A percentile compares a stretch with the other conserved stretches of the same genome.
Evolutionary conservation across 1,284 basidiomycete genomes (phyloP).

Genomic region (Earliella scabrosa): DNA sequence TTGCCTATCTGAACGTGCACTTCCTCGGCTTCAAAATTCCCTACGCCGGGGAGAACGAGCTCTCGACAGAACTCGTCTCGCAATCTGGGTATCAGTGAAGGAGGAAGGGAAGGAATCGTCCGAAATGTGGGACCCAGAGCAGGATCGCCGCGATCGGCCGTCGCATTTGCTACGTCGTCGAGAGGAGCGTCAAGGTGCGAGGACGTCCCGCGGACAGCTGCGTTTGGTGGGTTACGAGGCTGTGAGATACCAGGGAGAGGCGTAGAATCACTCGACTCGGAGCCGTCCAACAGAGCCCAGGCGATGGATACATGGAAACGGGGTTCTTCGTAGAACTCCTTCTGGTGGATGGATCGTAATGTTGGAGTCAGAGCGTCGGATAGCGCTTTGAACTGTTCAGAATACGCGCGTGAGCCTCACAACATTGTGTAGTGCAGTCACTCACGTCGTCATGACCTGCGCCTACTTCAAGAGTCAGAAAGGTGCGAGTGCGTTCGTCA

Average conservation of each 20-base stretch:
- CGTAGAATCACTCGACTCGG: no score
- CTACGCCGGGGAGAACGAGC: conserved; percentile 45
- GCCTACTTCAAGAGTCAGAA: conserved; percentile 76
- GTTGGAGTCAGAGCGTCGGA: conserved; percentile 56
- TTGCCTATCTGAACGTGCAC: conserved; percentile 71
- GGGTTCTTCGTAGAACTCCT: conserved; percentile 73
- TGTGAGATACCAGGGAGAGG: neutral
- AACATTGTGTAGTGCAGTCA: no score
- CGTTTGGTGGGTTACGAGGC: no score
- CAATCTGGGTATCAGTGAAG: conserved; percentile 48
- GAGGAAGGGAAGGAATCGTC: conserved; percentile 57
- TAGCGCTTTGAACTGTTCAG: conserved; percentile 54
- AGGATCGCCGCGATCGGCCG: no score
- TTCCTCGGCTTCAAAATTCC: conserved; percentile 53
- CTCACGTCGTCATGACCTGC: conserved; percentile 74
- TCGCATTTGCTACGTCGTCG: no score
- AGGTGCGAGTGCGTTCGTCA: conserved; percentile 78
- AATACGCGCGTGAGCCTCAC: neutral
- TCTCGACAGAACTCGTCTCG: conserved; percentile 47
- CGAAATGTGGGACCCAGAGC: no score
- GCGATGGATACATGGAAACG: conserved; percentile 83
- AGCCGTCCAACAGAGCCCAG: conserved; percentile 65
- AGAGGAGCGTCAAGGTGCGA: no score
- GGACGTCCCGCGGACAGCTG: no score
- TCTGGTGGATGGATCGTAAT: conserved; percentile 63